These are phyloP conservation scores for Colletotrichum zoysiae DNA, from an alignment of 2,329 filamentous ascomycete species.

Conservation along the genomic window DNA sequence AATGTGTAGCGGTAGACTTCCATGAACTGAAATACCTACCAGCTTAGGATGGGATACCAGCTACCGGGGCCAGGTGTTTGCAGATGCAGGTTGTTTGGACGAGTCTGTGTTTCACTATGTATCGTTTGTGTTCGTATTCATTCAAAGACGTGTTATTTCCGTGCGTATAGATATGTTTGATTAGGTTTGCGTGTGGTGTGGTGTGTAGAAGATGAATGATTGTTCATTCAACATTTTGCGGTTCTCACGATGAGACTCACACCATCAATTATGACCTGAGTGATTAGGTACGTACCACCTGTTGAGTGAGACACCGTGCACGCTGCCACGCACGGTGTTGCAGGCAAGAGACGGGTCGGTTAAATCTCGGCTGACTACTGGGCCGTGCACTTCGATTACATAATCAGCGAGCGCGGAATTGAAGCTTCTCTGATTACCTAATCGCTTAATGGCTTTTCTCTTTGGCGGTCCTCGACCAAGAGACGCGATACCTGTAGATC, in stretches of 20 bases:
- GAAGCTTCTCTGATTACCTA: constrained; percentile 1
- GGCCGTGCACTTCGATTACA: constrained; percentile 9
- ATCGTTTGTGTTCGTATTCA: not conserved
- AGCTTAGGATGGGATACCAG: not conserved
- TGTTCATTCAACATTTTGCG: not conserved
- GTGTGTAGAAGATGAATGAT: not conserved
- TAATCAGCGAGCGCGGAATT: constrained; percentile 11
- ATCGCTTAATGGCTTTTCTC: not conserved
- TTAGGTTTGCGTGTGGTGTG: not conserved
- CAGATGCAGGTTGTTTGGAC: not conserved
- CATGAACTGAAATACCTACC: no score
- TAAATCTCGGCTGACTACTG: not conserved
- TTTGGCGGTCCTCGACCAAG: not conserved
- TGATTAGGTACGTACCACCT: not conserved
- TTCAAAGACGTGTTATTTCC: not conserved
- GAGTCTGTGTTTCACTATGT: not conserved
- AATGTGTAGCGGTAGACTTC: not conserved
- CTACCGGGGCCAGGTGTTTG: not conserved
- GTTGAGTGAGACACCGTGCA: constrained; percentile 11
- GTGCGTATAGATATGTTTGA: not conserved
- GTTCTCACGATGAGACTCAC: constrained; percentile 10
- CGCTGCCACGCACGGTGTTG: no score
- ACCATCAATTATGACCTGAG: not conserved
- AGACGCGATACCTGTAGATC: not conserved
- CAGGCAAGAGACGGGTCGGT: no score